Conservation (phyloP, 1,139 yeast genomes). For the Kodamaea sp. region DNA sequence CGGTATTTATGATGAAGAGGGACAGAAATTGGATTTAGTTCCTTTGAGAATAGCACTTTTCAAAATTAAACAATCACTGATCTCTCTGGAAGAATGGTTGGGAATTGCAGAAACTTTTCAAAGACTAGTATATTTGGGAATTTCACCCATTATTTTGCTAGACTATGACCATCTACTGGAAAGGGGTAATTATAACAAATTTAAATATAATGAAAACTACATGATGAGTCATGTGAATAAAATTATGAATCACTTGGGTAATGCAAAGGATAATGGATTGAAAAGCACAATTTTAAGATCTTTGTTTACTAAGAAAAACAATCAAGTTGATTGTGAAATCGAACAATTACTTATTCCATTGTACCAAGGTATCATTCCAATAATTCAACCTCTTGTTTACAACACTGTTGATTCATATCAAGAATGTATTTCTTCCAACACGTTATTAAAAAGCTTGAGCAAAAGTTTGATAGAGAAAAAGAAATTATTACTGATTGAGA, state of each 20-base stretch:
- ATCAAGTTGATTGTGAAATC: conserved; percentile 11
- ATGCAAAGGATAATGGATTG: conserved; percentile 23
- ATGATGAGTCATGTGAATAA: conserved; percentile 34
- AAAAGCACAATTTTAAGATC: conserved; percentile 29
- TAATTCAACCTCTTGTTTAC: conserved; percentile 57
- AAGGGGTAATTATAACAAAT: conserved; percentile 15
- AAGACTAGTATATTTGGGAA: conserved; percentile 50
- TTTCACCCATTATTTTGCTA: conserved; percentile 24
- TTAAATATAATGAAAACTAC: conserved; percentile 31
- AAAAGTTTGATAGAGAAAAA: conserved; percentile 22
- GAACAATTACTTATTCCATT: conserved; percentile 40
- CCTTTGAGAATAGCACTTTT: conserved; percentile 53
- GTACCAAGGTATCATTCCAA: conserved; percentile 52
- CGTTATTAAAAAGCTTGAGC: conserved; percentile 27
- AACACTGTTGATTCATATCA: conserved; percentile 32
- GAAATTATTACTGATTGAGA: conserved; percentile 61
- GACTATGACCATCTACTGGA: conserved; percentile 33
- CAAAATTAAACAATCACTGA: conserved; percentile 39
- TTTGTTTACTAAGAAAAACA: conserved; percentile 19
- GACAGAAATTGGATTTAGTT: conserved; percentile 29
- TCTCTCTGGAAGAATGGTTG: conserved; percentile 29
- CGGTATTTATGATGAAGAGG: conserved; percentile 32
- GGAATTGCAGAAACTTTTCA: conserved; percentile 50
- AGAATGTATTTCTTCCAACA: conserved; percentile 32
- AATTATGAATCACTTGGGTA: conserved; percentile 25